These are phyloP conservation scores for Ambrosiella beaveri DNA, from an alignment of 2,329 filamentous ascomycete species.

Conservation along the genomic window DNA sequence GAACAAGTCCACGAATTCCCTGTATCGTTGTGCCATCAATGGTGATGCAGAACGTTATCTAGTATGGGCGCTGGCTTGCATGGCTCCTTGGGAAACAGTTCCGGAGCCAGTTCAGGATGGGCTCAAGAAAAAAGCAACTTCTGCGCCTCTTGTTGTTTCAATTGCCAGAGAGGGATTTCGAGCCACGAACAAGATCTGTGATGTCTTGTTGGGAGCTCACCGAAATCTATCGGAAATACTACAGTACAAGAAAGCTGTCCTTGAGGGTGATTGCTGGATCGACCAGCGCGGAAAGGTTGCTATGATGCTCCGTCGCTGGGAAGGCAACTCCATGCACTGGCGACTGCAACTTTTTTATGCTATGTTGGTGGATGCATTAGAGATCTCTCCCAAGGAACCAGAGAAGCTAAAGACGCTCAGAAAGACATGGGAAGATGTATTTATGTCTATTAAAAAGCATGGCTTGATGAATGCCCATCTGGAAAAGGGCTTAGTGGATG, in stretches of 20 bases:
- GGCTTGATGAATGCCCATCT: conserved; percentile 40
- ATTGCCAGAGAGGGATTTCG: conserved; percentile 65
- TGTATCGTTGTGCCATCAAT: conserved; percentile 38
- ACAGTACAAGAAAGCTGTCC: conserved; percentile 37
- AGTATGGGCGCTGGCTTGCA: conserved; percentile 58
- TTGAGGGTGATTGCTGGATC: conserved; percentile 27
- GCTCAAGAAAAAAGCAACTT: conserved; percentile 32
- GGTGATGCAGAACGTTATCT: conserved; percentile 50
- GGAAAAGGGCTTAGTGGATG: conserved; percentile 52
- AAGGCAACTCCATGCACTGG: conserved; percentile 46
- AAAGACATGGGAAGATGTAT: conserved; percentile 7
- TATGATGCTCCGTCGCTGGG: conserved; percentile 59
- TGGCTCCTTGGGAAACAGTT: conserved; percentile 53
- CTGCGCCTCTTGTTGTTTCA: conserved; percentile 31
- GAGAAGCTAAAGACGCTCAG: conserved; percentile 18
- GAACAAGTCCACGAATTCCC: conserved; percentile 28
- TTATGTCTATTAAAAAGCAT: conserved; percentile 36
- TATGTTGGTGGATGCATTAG: conserved; percentile 44
- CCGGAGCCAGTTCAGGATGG: conserved; percentile 25
- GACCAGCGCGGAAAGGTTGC: conserved; percentile 47
- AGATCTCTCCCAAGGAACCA: conserved; percentile 17
- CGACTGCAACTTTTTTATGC: conserved; percentile 51
- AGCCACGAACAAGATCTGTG: conserved; percentile 56
- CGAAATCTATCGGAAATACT: conserved; percentile 47
- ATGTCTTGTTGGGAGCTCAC: conserved; percentile 47